Base-by-base conservation (phyloP, 2,329 filamentous ascomycete genomes). In the Talaromyces amestolkiae region DNA sequence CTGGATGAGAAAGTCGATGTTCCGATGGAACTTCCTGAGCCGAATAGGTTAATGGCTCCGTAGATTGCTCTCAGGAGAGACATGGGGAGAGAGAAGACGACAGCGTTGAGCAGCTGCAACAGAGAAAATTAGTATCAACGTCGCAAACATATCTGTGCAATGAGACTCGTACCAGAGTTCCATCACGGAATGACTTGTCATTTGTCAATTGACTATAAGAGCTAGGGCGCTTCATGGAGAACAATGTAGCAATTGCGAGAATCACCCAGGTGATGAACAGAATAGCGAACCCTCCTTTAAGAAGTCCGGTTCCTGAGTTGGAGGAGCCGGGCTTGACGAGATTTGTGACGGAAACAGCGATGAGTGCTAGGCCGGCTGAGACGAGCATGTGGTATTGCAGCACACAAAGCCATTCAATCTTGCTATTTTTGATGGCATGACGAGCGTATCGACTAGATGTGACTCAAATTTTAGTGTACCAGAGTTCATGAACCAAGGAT, bases 311-410 rank as follows among this genome's bases (percentile, higher is more conserved):
- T 11, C 39, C 49, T 11, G 58, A 51, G 31, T 43, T 37, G n/a
- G 63, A 61, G 11, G 49, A 47, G 2, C 58, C 24, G 11, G 49
- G 27, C 17, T 41, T 33, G 24, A 56, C n/a, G 13, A 65, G 51
- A 22, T 60, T 37, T 3, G 51, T 37, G 5, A 65, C 33, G 19
- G 58, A 60, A 33, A 41, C 64, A 24, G 64, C 64, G 22, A 65
- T 54, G 13, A 65, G 49, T 11, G 64, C 64, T 41, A 65, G 58
- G n/a, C 37, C 58, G 17, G 64, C 58, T 33, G 47, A 39, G 58
- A 65, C 64, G 17, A 62, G 41, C 27, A 65, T 58, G 43, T 65
- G 64, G 24, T 61, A 56, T 65, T 65, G 64, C 58, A 65, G 31
- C n/a, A 62, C 64, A 31, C 31, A 15, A n/a, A 61, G 31, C 64